Base-by-base conservation (phyloP, 208 protist genomes). In the Leishmania aethiopica region DNA sequence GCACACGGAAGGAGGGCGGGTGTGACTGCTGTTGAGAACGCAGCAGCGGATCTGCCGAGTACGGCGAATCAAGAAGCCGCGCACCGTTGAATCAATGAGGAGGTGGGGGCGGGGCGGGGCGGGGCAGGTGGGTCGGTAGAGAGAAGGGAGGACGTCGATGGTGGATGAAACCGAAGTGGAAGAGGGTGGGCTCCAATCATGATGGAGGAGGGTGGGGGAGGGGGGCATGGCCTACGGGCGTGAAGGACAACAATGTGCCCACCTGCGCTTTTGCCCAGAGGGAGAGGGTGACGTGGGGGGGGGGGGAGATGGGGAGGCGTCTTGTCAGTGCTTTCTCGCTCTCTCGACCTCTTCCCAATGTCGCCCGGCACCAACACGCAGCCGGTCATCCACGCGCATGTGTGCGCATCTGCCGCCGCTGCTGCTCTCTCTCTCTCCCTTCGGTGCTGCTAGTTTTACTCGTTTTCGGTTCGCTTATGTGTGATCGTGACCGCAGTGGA, bases 21-120 rank as follows among this genome's bases (percentile, higher is more conserved):
- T 28, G 70, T 35, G 45, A 51, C 70, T 51, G 45, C 70, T 74
- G 70, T 74, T 22, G 8, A 74, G n/a, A 79, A 17, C 77, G 59
- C 60, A 83, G 67, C 76, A 64, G 72, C 49, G 22, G 71, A 82
- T 40, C 67, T 66, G 32, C 66, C 17, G 25, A 86, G 62, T 47
- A 73, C 10, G 49, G 32, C 17, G 28, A 78, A 35, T 51, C 11
- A 51, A 76, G 17, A 55, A 55, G n/a, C 60, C 25, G 22, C 83
- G 51, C 25, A 73, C 35, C 15, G 17, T 15, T 28, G 32, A 25
- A 25, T 11, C 25, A 22, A 51, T 37, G 62, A 5, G 62, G n/a
- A 67, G 49, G 32, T 2, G 22, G 32, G 28, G 32, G 25, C 40
- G n/a, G 60, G 42, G 42, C 42, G 42, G 0, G 42, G 5, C 42